Evolutionary conservation across 2,329 filamentous ascomycete genomes (phyloP).

Genomic region (Grosmannia huntii): DNA sequence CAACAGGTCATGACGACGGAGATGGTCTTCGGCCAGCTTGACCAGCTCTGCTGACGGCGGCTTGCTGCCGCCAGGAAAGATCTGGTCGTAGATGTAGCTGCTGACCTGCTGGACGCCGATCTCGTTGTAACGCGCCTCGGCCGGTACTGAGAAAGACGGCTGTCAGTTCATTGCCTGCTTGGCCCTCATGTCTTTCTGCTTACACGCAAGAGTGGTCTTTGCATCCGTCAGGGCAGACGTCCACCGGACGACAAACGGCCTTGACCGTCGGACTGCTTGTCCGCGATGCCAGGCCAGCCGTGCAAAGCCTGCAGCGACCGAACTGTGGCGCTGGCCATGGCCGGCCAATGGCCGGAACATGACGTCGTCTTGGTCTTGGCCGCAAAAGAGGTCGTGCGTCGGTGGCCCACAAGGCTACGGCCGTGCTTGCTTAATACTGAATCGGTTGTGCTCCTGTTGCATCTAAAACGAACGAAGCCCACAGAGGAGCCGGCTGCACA

Average conservation of each 20-base stretch:
- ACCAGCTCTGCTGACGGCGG: constrained; percentile 60
- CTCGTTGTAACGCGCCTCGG: constrained; percentile 67
- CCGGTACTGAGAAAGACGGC: constrained; percentile 24
- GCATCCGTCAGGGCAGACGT: constrained; percentile 24
- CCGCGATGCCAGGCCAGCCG: constrained; percentile 37
- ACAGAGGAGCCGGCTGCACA: neutral
- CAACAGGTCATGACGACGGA: constrained; percentile 71
- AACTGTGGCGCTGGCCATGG: constrained; percentile 15
- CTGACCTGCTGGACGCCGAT: constrained; percentile 93
- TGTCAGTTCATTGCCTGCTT: neutral
- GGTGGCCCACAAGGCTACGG: neutral
- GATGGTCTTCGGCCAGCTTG: constrained; percentile 66
- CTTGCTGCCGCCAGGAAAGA: constrained; percentile 52
- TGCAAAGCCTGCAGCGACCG: constrained; percentile 33
- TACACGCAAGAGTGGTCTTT: constrained; percentile 27
- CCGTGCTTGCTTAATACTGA: neutral
- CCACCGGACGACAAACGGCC: constrained; percentile 26
- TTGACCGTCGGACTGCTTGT: constrained; percentile 16
- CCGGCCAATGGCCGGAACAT: constrained; percentile 26
- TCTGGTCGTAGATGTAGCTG: constrained; percentile 64
- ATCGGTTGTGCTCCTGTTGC: neutral
- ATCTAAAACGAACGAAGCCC: neutral
- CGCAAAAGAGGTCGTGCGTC: neutral
- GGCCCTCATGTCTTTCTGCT: constrained; percentile 9
- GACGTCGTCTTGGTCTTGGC: neutral